phyloP scores from a whole-genome alignment of 768 basidiomycete genomes.

The Exsudoporus frostii region DNA sequence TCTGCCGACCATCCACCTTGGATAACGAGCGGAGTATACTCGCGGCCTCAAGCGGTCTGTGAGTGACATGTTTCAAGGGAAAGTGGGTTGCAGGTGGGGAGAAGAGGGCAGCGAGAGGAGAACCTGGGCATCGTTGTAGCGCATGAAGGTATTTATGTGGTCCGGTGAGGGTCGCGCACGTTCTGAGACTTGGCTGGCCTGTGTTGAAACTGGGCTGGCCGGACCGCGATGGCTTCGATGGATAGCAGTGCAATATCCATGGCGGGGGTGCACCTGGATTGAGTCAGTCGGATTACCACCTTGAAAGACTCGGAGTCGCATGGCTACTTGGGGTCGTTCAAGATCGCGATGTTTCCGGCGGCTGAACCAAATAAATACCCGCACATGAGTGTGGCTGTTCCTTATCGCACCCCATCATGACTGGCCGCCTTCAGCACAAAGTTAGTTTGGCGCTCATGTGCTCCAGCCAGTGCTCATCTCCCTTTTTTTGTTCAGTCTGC shows the following conservation, averaged over 20 bases:
- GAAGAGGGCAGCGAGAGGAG: background rate
- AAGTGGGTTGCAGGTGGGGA: background rate
- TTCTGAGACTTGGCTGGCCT: constrained; percentile 18
- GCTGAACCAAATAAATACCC: constrained; percentile 5
- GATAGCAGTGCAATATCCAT: background rate
- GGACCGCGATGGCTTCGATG: background rate
- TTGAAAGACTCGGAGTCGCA: background rate
- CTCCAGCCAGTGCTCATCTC: constrained; percentile 12
- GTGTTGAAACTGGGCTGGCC: constrained; percentile 18
- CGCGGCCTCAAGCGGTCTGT: constrained; percentile 33
- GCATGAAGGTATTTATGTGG: constrained; percentile 23
- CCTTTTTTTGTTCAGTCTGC: constrained; percentile 47
- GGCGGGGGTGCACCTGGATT: background rate
- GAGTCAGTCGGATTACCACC: background rate
- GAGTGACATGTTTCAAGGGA: constrained; percentile 20
- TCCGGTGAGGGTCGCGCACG: background rate
- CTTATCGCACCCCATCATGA: constrained; percentile 40
- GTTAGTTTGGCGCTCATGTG: constrained; percentile 31
- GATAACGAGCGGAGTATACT: constrained; percentile 46
- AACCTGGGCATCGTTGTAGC: background rate
- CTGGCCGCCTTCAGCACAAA: constrained; percentile 67
- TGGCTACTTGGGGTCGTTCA: background rate
- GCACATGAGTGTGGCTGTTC: too few species aligned
- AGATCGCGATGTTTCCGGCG: background rate
- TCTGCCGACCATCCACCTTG: constrained; percentile 49